Conservation (phyloP, 352 stramenopile genomes). For the Phytopythium vexans region DNA sequence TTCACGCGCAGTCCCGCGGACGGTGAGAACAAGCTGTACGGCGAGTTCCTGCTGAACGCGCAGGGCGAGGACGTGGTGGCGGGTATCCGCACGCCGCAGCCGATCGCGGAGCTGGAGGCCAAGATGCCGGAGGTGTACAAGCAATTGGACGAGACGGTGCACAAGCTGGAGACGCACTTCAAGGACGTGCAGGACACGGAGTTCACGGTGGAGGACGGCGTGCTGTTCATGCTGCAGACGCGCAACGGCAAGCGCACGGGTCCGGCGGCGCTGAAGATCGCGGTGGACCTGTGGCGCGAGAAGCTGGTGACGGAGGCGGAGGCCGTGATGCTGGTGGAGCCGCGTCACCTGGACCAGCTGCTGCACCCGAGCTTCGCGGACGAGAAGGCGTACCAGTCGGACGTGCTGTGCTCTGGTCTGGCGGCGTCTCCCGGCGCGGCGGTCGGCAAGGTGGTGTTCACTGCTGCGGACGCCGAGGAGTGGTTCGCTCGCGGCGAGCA, state of each 20-base stretch:
- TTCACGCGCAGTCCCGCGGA: conserved; percentile 22
- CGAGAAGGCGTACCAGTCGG: conserved; percentile 19
- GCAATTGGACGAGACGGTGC: conserved; percentile 19
- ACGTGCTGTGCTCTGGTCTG: conserved; percentile 16
- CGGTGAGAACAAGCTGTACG: conserved; percentile 21
- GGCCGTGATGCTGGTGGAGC: conserved; percentile 23
- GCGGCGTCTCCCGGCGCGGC: conserved; percentile 15
- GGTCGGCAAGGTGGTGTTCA: conserved; percentile 24
- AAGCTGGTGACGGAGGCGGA: conserved; percentile 24
- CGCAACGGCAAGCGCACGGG: no score
- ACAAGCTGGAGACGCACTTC: conserved; percentile 24
- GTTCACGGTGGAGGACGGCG: no score
- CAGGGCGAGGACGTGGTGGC: conserved; percentile 21
- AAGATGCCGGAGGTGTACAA: conserved; percentile 23
- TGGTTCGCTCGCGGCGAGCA: conserved; percentile 19
- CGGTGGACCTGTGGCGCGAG: no score
- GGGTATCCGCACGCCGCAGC: conserved; percentile 18
- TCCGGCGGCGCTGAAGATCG: no score
- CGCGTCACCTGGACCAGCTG: conserved; percentile 17
- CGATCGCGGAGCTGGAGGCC: conserved; percentile 17
- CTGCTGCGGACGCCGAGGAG: conserved; percentile 13
- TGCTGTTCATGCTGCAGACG: no score
- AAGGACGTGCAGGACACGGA: no score
- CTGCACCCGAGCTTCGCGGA: conserved; percentile 20
- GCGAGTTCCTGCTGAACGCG: conserved; percentile 22